Conservation (phyloP, 2,329 filamentous ascomycete genomes). For the Colletotrichum liaoningense region DNA sequence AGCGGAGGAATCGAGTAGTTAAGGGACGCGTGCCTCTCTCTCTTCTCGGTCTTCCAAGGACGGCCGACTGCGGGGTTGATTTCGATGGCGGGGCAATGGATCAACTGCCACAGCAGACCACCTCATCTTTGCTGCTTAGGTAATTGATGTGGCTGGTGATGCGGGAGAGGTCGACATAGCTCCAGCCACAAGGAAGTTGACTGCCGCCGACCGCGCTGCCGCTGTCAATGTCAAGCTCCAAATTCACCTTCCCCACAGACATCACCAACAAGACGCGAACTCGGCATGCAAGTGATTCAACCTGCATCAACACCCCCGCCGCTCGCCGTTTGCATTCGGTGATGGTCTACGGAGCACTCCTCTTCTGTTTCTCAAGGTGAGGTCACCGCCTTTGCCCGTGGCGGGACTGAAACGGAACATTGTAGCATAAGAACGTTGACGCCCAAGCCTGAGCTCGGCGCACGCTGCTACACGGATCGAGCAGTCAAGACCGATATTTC, state of each 20-base stretch:
- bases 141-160: conserved; percentile 15
- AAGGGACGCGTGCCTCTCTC: conserved; percentile 31
- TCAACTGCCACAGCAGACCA: conserved; percentile 30
- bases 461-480: conserved; percentile 2
- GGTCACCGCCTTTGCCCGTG: background rate
- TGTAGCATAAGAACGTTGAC: background rate
- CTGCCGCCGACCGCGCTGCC: background rate
- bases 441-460: background rate
- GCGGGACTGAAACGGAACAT: background rate
- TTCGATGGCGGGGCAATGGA: conserved; percentile 35
- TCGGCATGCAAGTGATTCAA: conserved; percentile 3
- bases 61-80: conserved; percentile 36
- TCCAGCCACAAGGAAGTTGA: background rate
- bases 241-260: background rate
- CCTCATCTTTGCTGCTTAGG: background rate
- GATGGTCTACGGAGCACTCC: no score
- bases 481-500: conserved; percentile 21
- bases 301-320: background rate
- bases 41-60: conserved; percentile 24
- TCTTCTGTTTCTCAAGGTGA: background rate
- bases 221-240: background rate
- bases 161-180: background rate
- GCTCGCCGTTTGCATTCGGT: background rate
- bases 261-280: background rate
- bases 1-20: conserved; percentile 16